These are phyloP conservation scores for Lobosporangium transversale DNA, from an alignment of 192 early-diverging fungal species.

Conservation along the genomic window DNA sequence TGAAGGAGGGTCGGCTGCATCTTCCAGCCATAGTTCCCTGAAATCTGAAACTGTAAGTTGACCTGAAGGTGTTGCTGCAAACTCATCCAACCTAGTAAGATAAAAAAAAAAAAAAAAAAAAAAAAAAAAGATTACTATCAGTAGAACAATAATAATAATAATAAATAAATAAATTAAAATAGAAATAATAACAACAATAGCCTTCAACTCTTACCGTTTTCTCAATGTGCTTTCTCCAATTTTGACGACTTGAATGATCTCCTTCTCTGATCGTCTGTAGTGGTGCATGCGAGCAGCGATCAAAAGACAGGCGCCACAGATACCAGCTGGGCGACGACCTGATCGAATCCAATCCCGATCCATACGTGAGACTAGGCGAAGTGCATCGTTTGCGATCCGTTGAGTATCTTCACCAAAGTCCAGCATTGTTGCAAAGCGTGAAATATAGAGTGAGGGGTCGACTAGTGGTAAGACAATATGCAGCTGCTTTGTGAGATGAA, in stretches of 20 bases:
- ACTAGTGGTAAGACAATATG: slow-evolving; percentile 76
- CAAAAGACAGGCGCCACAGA: slow-evolving; percentile 92
- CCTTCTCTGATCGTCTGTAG: slow-evolving; percentile 80
- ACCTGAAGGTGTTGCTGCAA: slow-evolving; percentile 80
- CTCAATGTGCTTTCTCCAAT: slow-evolving; percentile 87
- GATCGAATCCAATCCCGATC: slow-evolving; percentile 93
- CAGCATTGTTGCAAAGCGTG: slow-evolving; percentile 86
- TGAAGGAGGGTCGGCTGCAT: slow-evolving; percentile 83
- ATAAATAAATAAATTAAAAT: background rate
- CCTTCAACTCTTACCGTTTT: slow-evolving; percentile 63
- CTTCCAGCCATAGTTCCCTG: slow-evolving; percentile 84
- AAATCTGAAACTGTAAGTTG: slow-evolving; percentile 84
- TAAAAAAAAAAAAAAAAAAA: background rate
- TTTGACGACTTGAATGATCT: slow-evolving; percentile 91
- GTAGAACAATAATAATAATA: background rate
- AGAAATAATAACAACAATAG: background rate
- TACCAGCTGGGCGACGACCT: slow-evolving; percentile 91
- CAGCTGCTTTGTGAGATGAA: slow-evolving; percentile 75
- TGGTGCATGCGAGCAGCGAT: slow-evolving; percentile 94
- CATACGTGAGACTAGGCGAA: slow-evolving; percentile 88
- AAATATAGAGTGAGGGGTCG: slow-evolving; percentile 93
- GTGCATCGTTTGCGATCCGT: slow-evolving; percentile 80
- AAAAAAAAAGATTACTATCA: background rate
- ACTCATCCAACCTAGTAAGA: slow-evolving; percentile 75
- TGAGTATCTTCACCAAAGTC: slow-evolving; percentile 93